Base-by-base conservation (phyloP, 495 filamentous ascomycete species). In the Penicillium angulare region DNA sequence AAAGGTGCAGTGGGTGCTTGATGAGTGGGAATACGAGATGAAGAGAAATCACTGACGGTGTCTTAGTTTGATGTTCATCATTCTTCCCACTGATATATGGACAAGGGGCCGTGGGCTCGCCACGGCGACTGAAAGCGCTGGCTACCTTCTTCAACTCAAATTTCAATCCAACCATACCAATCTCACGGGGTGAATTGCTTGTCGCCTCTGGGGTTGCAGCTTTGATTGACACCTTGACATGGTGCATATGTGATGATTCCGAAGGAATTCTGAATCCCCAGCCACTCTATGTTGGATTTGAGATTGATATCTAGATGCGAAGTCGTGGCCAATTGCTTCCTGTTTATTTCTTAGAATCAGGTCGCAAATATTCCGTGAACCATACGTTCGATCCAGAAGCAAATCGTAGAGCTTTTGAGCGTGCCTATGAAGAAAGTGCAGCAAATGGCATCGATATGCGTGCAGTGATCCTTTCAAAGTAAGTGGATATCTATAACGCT, bases 391-490 rank as follows among this genome's bases (percentile, higher is more conserved):
- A 53, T 2, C 52, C 47, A 7, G 52, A 50, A 1, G 42, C 43
- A n/a, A 55, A 55, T 26, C 29, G 29, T 13, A 45, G 15, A 20
- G 52, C 52, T 16, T 31, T 55, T 15, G 39, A 55, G 26, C 26
- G 26, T 50, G 52, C 52, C 12, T 43, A 31, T 9, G 8, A 16
- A 20, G 15, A 29, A 13, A 26, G 21, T n/a, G 24, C 17, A 32
- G 29, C 34, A 39, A 26, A 45, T 3, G 46, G 60, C 0, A 46
- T 61, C 36, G 72, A 47, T 13, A 66, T 78, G 35, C 67, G 57
- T 36, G 77, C 72, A 5, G 45, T 79, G 16, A 47, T 78, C 3
- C 46, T 80, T 12, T 70, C 67, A 49, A 77, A 78, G 52, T 55
- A 15, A 46, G 52, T 38, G 22, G 1, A 29, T 16, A n/a, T 17